A percentile compares a stretch with the other conserved stretches of the same genome.
Conservation (phyloP, 352 stramenopile genomes). For the Globisporangium lucens region DNA sequence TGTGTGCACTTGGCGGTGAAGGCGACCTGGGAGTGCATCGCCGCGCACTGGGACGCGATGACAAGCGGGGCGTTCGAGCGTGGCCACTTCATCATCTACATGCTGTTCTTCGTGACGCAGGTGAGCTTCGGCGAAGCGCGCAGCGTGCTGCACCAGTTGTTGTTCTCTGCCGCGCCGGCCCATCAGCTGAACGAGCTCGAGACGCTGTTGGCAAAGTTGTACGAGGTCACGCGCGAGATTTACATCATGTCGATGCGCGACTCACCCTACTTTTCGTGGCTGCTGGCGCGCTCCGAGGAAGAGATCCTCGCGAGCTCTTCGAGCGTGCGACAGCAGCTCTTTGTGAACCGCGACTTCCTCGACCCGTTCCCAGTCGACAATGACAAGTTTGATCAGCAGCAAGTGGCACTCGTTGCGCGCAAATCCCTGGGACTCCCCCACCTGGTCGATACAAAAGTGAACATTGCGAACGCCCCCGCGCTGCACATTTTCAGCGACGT, state of each 20-base stretch:
- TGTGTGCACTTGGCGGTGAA: conserved; percentile 56
- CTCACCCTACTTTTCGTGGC: conserved; percentile 53
- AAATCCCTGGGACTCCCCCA: conserved; percentile 30
- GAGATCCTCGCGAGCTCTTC: conserved; percentile 33
- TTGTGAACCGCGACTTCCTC: conserved; percentile 31
- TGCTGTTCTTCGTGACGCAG: conserved; percentile 64
- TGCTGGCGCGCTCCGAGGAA: conserved; percentile 49
- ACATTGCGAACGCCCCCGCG: conserved; percentile 33
- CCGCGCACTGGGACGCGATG: conserved; percentile 62
- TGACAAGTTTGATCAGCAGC: conserved; percentile 38
- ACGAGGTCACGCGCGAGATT: conserved; percentile 31
- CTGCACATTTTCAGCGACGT: conserved; percentile 59
- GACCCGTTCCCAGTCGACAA: conserved; percentile 42
- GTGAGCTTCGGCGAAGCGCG: conserved; percentile 50
- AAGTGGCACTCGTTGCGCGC: conserved; percentile 37
- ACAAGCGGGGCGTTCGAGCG: conserved; percentile 34
- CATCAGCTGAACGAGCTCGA: conserved; percentile 48
- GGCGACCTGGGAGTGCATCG: conserved; percentile 63
- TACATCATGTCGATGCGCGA: conserved; percentile 36
- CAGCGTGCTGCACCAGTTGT: conserved; percentile 38
- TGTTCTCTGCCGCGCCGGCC: conserved; percentile 38
- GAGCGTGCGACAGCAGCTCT: conserved; percentile 27
- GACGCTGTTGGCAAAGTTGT: conserved; percentile 34
- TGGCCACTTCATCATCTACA: conserved; percentile 46
- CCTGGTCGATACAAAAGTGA: conserved; percentile 41